Evolutionary conservation across 371 early-diverging fungal species (phyloP).

Genomic region (Mortierella sp.): DNA sequence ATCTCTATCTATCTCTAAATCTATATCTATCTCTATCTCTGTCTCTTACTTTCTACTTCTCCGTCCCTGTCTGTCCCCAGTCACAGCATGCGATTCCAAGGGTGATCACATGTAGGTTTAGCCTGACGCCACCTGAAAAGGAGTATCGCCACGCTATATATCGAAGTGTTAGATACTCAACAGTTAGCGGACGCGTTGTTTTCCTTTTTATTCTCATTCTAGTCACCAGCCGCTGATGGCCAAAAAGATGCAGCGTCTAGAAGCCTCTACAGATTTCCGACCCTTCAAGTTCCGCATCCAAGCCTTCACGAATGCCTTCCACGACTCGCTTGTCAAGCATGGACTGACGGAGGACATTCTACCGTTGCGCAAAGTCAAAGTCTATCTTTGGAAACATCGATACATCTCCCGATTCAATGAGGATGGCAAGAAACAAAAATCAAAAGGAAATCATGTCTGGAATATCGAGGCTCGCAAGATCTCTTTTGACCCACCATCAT

Average conservation of each 20-base stretch:
- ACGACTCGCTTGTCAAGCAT: conserved; percentile 62
- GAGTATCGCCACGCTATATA: not conserved
- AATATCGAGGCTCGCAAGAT: conserved; percentile 73
- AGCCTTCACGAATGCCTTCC: conserved; percentile 74
- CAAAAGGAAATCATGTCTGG: conserved; percentile 78
- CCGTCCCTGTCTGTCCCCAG: conserved; percentile 36
- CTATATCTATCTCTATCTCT: not conserved
- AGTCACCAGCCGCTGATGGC: conserved; percentile 75
- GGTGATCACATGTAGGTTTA: conserved; percentile 71
- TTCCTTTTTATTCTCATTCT: conserved; percentile 5
- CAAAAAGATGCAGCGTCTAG: conserved; percentile 71
- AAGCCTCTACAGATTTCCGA: conserved; percentile 68
- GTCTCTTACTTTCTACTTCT: not conserved
- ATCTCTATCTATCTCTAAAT: not conserved
- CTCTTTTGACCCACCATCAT: no score
- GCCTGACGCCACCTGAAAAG: not conserved
- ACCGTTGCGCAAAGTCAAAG: conserved; percentile 65
- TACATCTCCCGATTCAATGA: conserved; percentile 77
- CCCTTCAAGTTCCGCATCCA: conserved; percentile 79
- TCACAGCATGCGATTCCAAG: conserved; percentile 65
- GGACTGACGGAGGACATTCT: conserved; percentile 64
- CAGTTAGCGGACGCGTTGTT: not conserved
- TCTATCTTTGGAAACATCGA: conserved; percentile 69
- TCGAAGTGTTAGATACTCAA: not conserved
- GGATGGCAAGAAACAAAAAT: conserved; percentile 75